Evolutionary conservation across 257 asterid genomes (phyloP), one percentile per base, ranked within the genome.

Genomic region (Przewalskia tangutica): DNA sequence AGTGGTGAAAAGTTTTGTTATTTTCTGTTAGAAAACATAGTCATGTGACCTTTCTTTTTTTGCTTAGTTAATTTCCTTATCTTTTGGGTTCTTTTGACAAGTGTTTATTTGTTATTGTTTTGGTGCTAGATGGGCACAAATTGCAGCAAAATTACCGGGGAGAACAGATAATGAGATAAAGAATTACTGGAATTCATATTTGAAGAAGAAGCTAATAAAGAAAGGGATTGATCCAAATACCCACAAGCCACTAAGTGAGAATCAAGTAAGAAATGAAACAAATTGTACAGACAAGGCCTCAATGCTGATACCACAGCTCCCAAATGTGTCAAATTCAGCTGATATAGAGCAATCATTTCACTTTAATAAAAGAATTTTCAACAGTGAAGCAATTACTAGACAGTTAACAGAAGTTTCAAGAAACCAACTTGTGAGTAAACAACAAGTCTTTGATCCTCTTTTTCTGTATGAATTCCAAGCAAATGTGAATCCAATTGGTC

Each of bases 111-210:
- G 2, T 75, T 23, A 34, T 11, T 5, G 9, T n/a, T 32, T 42
- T 11, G 8, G 70, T 58, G 81, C 78, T 88, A 94, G 98, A 87
- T 93, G 98, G 98, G 97, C 98, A 63, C 96, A 93, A 84, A 93
- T 94, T 44, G 97, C 98, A 40, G 85, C 93, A 50, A 95, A 92
- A 14, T 81, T 94, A 55, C 98, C 95, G 0, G 97, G 97, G 42
- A 93, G 98, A 89, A 94, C 98, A 58, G 97, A 94, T 36, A 93
- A 94, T n/a, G 98, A 93, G 91, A 91, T 94, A 23, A 94, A 94
- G 85, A 94, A 94, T 73, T 92, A 88, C 12, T 94, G 98, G 97
- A 91, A 94, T 77, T 93, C 98, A 7, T 84, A 85, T 84, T 83
- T 94, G 44, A 94, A 93, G 89, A 94, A 91, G 92, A 94, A 91